A percentile compares a stretch with the other conserved stretches of the same genome.
Evolutionary conservation across 805 yeast species (phyloP).

Genomic region (Suhomyces canberraensis): DNA sequence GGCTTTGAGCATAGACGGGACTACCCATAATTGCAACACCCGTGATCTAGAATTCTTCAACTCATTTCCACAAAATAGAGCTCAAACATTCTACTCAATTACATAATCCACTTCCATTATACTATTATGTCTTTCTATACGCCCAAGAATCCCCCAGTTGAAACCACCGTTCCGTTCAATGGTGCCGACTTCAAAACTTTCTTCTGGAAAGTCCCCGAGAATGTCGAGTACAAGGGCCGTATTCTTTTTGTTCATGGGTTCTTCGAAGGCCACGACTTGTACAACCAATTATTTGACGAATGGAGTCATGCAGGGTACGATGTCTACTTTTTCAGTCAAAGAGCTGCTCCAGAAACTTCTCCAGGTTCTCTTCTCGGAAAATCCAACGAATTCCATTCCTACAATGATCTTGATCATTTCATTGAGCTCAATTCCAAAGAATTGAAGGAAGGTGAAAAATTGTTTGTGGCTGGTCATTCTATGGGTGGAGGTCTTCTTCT

Average conservation of each 20-base stretch:
- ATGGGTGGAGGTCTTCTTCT: slow-evolving; percentile 79
- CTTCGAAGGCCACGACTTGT: slow-evolving; percentile 52
- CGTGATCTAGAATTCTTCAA: too few species aligned
- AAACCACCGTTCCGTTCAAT: slow-evolving; percentile 29
- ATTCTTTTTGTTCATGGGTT: slow-evolving; percentile 70
- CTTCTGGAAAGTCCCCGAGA: slow-evolving; percentile 38
- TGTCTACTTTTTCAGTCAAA: slow-evolving; percentile 65
- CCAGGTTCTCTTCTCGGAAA: slow-evolving; percentile 51
- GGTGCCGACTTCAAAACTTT: slow-evolving; percentile 42
- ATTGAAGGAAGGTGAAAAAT: slow-evolving; percentile 29
- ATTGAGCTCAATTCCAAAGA: slow-evolving; percentile 43
- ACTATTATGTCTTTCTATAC: too few species aligned
- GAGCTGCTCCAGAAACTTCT: slow-evolving; percentile 71
- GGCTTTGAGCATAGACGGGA: too few species aligned
- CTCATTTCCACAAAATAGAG: too few species aligned
- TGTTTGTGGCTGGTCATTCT: slow-evolving; percentile 64
- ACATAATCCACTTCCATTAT: too few species aligned
- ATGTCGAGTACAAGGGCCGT: slow-evolving; percentile 44
- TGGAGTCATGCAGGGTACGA: slow-evolving; percentile 57
- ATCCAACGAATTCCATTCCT: slow-evolving; percentile 55
- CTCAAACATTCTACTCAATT: too few species aligned
- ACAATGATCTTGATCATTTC: slow-evolving; percentile 59
- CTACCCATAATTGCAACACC: too few species aligned
- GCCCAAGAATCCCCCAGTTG: slow-evolving; percentile 28
- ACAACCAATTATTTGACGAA: slow-evolving; percentile 52